Evolutionary conservation across 169 alveolate genomes (phyloP).

Genomic region (Cryptosporidium felis): DNA sequence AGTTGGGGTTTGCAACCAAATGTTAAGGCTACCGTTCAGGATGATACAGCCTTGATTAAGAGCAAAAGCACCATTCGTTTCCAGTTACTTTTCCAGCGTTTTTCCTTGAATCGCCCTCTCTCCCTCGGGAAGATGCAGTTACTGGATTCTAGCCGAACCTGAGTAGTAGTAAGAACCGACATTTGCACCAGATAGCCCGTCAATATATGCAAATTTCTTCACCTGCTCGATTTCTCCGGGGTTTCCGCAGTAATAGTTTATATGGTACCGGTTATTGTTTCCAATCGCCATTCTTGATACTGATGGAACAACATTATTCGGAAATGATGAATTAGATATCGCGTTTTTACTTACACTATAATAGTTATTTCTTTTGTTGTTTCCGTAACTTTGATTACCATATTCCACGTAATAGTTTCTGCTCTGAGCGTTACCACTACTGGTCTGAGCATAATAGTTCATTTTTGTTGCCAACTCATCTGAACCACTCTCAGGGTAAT

Average conservation of each 20-base stretch:
- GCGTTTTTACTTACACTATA: background rate
- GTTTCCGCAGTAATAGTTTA: constrained; percentile 2
- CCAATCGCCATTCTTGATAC: too few species aligned
- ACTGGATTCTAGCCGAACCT: background rate
- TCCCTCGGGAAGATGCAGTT: too few species aligned
- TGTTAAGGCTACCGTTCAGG: too few species aligned
- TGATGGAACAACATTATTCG: too few species aligned
- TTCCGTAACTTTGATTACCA: background rate
- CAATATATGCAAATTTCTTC: background rate
- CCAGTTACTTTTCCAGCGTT: too few species aligned
- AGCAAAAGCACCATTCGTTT: too few species aligned
- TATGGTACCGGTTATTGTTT: too few species aligned
- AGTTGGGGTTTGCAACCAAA: too few species aligned
- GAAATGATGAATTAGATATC: too few species aligned
- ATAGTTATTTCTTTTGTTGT: background rate
- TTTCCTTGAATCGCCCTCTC: too few species aligned
- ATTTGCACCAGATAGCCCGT: background rate
- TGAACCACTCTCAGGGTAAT: constrained; percentile 1
- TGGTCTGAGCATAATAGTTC: background rate
- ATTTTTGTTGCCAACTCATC: background rate
- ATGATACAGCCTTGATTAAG: too few species aligned
- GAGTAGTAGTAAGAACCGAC: background rate
- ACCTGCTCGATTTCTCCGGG: constrained; percentile 2
- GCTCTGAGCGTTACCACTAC: background rate
- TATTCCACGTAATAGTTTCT: background rate